Conservation (phyloP, 2,329 filamentous ascomycete genomes). For the Aspergillus unguis region DNA sequence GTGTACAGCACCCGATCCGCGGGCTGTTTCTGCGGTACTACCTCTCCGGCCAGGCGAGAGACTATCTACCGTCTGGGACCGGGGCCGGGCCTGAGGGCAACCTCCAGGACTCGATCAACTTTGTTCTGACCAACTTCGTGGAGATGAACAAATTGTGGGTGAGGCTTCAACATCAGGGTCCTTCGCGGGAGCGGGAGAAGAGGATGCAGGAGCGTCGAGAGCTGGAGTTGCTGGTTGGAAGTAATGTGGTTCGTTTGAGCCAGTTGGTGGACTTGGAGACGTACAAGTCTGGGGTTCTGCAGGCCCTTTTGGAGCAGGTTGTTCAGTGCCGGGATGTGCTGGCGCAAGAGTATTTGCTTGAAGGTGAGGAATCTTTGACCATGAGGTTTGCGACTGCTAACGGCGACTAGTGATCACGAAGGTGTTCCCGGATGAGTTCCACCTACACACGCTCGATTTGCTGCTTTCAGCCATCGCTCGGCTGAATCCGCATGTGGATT, state of each 20-base stretch:
- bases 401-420: conserved; percentile 80
- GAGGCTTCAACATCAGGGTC: conserved; percentile 91
- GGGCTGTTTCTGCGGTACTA: conserved; percentile 96
- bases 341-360: conserved; percentile 93
- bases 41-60: conserved; percentile 87
- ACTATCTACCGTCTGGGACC: conserved; percentile 75
- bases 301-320: conserved; percentile 88
- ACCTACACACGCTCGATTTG: conserved; percentile 93
- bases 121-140: conserved; percentile 96
- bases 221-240: conserved; percentile 90
- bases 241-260: conserved; percentile 91
- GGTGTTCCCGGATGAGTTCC: conserved; percentile 97
- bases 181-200: conserved; percentile 90
- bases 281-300: conserved; percentile 87
- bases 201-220: conserved; percentile 93
- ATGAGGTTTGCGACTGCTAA: conserved; percentile 21
- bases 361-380: conserved; percentile 51
- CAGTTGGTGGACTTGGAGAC: conserved; percentile 92
- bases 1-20: conserved; percentile 93
- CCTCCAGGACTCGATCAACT: conserved; percentile 95
- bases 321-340: conserved; percentile 96
- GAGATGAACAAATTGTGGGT: conserved; percentile 99
- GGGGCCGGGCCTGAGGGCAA: conserved; percentile 93
- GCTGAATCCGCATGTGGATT: conserved; percentile 92
- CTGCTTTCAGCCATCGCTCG: conserved; percentile 89